phyloP scores from a whole-genome alignment of 2,329 filamentous ascomycete genomes.

The Parastagonospora avenae region DNA sequence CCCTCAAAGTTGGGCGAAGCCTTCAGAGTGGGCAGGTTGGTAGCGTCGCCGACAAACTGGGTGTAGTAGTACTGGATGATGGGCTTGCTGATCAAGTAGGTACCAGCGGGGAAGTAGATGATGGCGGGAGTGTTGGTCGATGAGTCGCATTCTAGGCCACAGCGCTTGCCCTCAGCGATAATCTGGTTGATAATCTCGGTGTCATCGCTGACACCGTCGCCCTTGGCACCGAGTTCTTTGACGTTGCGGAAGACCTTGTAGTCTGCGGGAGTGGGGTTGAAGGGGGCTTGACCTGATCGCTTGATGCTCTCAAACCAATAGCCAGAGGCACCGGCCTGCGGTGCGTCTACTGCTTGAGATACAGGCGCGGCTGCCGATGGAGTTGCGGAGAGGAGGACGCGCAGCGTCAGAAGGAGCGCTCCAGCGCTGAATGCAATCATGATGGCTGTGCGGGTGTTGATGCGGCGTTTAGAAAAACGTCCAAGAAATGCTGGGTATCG shows the following conservation, averaged over 20 bases:
- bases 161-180: constrained; percentile 77
- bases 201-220: constrained; percentile 76
- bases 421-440: constrained; percentile 46
- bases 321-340: constrained; percentile 33
- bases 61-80: constrained; percentile 91
- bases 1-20: constrained; percentile 67
- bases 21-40: constrained; percentile 75
- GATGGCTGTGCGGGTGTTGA: constrained; percentile 31
- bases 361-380: constrained; percentile 37
- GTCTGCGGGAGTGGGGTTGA: constrained; percentile 56
- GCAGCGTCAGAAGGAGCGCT: constrained; percentile 46
- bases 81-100: constrained; percentile 78
- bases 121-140: constrained; percentile 82
- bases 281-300: constrained; percentile 72
- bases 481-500: constrained; percentile 20
- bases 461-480: constrained; percentile 17
- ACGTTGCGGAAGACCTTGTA: constrained; percentile 67
- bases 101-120: constrained; percentile 90
- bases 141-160: constrained; percentile 81
- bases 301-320: constrained; percentile 77
- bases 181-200: constrained; percentile 87
- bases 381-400: constrained; percentile 39
- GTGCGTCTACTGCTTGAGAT: constrained; percentile 26
- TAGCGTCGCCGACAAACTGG: constrained; percentile 83
- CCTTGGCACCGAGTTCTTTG: constrained; percentile 51